phyloP scores from a whole-genome alignment of 2,329 filamentous ascomycete species.

The Setomelanomma holmii region DNA sequence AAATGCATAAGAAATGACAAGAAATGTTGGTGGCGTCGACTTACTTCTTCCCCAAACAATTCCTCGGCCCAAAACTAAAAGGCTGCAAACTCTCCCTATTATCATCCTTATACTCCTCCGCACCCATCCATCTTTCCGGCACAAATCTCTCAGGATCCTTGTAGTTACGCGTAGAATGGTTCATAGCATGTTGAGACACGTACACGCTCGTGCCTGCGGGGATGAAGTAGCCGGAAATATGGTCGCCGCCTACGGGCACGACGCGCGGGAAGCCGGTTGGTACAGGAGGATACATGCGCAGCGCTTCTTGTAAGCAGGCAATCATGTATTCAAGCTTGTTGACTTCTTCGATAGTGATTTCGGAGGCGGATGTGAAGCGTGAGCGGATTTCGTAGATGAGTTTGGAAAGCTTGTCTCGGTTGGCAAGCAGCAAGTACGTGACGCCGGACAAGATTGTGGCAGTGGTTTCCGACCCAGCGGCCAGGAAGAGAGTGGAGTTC shows the following conservation, averaged over 20 bases:
- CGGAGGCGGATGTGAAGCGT: constrained; percentile 25
- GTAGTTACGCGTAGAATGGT: constrained; percentile 39
- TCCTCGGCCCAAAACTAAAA: constrained; percentile 37
- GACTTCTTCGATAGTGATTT: constrained; percentile 37
- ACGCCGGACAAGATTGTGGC: constrained; percentile 53
- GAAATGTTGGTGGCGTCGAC: constrained; percentile 7
- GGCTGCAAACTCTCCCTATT: constrained; percentile 37
- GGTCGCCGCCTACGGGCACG: constrained; percentile 30
- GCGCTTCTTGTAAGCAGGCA: constrained; percentile 34
- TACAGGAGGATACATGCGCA: constrained; percentile 38
- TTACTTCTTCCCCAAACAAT: constrained; percentile 45
- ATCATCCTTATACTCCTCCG: constrained; percentile 42
- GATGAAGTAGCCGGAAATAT: constrained; percentile 34
- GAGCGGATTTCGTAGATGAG: constrained; percentile 32
- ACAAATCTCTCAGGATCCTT: constrained; percentile 31
- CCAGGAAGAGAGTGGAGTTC: constrained; percentile 44
- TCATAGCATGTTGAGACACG: constrained; percentile 40
- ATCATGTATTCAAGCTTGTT: constrained; percentile 37
- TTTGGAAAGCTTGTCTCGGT: constrained; percentile 23
- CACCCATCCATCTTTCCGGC: constrained; percentile 49
- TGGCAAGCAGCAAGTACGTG: constrained; percentile 50
- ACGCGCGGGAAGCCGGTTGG: constrained; percentile 39
- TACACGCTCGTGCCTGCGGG: constrained; percentile 35
- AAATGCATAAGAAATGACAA: not conserved
- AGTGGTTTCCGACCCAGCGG: constrained; percentile 57